Conservation (phyloP, 495 filamentous ascomycete genomes). For the Daldinia bambusicola region DNA sequence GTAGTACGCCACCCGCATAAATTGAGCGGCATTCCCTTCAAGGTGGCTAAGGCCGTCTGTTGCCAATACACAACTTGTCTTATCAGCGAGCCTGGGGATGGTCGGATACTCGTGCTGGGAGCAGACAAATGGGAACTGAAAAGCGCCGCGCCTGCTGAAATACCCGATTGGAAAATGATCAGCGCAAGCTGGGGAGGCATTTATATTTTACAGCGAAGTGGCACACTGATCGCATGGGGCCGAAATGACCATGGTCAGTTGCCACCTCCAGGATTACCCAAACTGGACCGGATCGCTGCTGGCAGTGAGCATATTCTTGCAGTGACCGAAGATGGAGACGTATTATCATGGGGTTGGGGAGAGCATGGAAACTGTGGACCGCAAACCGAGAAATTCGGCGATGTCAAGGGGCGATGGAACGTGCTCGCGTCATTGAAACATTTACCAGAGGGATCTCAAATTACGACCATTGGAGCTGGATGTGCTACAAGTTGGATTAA, state of each 20-base stretch:
- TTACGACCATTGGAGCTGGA: conserved; percentile 75
- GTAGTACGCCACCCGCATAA: conserved; percentile 67
- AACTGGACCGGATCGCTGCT: conserved; percentile 68
- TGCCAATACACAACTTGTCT: conserved; percentile 85
- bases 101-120: conserved; percentile 70
- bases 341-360: conserved; percentile 92
- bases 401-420: conserved; percentile 73
- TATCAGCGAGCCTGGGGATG: conserved; percentile 61
- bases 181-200: conserved; percentile 85
- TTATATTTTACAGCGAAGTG: conserved; percentile 69
- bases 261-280: conserved; percentile 65
- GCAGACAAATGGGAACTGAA: conserved; percentile 74
- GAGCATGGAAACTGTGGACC: conserved; percentile 97
- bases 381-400: conserved; percentile 65
- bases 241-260: conserved; percentile 86
- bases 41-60: conserved; percentile 71
- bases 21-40: conserved; percentile 66
- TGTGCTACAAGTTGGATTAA: conserved; percentile 90
- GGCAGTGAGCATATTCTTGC: conserved; percentile 90
- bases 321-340: conserved; percentile 65
- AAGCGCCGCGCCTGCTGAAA: conserved; percentile 52
- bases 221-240: conserved; percentile 73
- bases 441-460: conserved; percentile 55
- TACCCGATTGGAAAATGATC: conserved; percentile 67
- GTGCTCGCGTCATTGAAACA: conserved; percentile 63